Evolutionary conservation across 2,329 filamentous ascomycete species (phyloP), one percentile per base, ranked within the genome.

Genomic region (Nakataea oryzae): DNA sequence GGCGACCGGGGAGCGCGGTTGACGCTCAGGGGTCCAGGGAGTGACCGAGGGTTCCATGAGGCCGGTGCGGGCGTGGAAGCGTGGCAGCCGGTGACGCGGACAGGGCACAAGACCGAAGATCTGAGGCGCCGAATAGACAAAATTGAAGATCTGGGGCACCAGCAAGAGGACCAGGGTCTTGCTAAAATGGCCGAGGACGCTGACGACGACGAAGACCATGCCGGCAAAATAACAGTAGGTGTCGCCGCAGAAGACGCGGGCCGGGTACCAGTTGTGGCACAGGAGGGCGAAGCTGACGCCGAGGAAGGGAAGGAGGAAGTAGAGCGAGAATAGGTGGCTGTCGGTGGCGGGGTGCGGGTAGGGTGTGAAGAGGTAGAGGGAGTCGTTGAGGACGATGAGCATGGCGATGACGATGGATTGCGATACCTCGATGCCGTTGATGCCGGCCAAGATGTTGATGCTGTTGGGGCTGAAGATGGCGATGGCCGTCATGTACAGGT

Each of bases 161-260:
- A 99, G 88, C 11, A 99, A 81, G 60, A 99, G 83, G 62, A 96
- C 83, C 57, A 99, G 82, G 0, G 95, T 99, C 78, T 99, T 99
- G 79, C 90, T 96, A 78, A 99, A 99, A 78, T 99, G 95, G 28
- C 95, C 95, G 61, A 97, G 82, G 70, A 99, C 97, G 66, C 91
- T 92, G 66, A 97, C 95, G 57, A 97, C 93, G 61, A 93, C 95
- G 73, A 99, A 99, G 54, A 97, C 90, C 92, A 99, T 99, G 67
- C 95, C 95, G 0, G 95, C 95, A 74, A 99, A 97, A 78, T 99
- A 99, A 82, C 95, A 99, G 81, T 97, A 99, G 4, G 95, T 99
- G 75, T 99, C 95, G 62, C 95, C 95, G 12, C 97, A 93, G 71
- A 99, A 99, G 12, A 97, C 95, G 69, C 86, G 87, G 28, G 93